phyloP scores from a whole-genome alignment of 225 moss, liverwort and hornwort species.

The Neckera pumila region DNA sequence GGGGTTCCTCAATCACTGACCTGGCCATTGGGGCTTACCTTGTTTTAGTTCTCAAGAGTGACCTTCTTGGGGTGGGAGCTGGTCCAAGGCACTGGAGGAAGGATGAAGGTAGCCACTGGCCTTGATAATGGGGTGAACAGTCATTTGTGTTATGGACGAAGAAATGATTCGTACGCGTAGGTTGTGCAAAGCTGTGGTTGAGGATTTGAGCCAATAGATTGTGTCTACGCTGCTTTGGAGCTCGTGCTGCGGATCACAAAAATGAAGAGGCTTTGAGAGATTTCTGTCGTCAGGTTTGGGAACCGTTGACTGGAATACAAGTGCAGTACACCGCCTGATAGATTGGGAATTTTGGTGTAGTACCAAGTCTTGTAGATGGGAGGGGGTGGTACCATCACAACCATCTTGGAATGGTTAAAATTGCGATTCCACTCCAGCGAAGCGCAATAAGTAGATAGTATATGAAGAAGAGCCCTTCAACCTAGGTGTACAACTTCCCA shows the following conservation, averaged over 20 bases:
- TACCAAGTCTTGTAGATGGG: conserved; percentile 8
- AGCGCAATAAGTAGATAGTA: neutral
- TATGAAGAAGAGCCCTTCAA: neutral
- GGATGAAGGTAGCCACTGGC: neutral
- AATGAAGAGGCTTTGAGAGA: neutral
- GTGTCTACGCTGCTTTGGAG: neutral
- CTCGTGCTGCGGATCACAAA: neutral
- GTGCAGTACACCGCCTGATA: neutral
- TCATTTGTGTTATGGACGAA: neutral
- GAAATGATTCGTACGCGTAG: neutral
- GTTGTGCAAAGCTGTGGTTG: conserved; percentile 5
- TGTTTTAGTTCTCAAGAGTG: neutral
- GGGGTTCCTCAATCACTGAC: conserved; percentile 5
- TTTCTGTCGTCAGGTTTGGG: neutral
- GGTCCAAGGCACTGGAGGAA: neutral
- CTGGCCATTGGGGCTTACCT: neutral
- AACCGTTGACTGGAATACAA: neutral
- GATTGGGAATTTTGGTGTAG: conserved; percentile 2
- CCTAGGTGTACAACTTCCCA: neutral
- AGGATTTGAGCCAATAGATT: neutral
- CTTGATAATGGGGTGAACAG: neutral
- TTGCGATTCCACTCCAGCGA: neutral
- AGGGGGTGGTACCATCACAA: neutral
- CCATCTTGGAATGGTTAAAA: neutral
- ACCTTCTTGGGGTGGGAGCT: neutral